phyloP scores from a whole-genome alignment of 768 basidiomycete genomes.

The Kwoniella dendrophila region DNA sequence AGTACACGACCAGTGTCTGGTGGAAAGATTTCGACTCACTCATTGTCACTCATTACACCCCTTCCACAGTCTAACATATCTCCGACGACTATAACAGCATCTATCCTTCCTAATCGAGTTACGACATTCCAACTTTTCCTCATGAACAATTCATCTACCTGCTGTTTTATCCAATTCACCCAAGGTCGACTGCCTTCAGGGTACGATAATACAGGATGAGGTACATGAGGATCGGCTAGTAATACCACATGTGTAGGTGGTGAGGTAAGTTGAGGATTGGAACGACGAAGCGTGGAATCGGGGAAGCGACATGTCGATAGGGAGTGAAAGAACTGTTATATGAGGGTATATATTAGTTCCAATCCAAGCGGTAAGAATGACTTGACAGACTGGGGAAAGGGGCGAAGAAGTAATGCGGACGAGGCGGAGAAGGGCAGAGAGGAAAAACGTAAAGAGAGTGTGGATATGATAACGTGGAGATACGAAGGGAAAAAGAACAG shows the following conservation, averaged over 20 bases:
- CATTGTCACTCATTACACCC: slow-evolving; percentile 64
- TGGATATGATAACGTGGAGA: background rate
- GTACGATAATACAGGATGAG: slow-evolving; percentile 72
- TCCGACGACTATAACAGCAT: slow-evolving; percentile 79
- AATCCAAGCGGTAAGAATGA: background rate
- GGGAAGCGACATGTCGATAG: slow-evolving; percentile 49
- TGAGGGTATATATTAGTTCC: no score
- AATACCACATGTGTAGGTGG: slow-evolving; percentile 68
- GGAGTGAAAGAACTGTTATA: slow-evolving; percentile 54
- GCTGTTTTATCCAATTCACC: slow-evolving; percentile 65
- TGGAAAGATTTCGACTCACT: slow-evolving; percentile 62
- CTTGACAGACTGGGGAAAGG: background rate
- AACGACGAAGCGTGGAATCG: slow-evolving; percentile 37
- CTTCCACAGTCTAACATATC: slow-evolving; percentile 91
- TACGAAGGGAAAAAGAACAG: no score
- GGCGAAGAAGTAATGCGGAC: background rate
- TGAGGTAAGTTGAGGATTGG: slow-evolving; percentile 23
- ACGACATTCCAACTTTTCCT: slow-evolving; percentile 80
- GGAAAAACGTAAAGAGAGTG: background rate
- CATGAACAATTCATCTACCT: slow-evolving; percentile 77
- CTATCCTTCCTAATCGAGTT: slow-evolving; percentile 63
- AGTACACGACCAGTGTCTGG: background rate
- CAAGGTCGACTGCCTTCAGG: slow-evolving; percentile 62
- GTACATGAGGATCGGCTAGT: slow-evolving; percentile 83
- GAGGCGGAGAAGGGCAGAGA: background rate